Evolutionary conservation across 2,329 filamentous ascomycete species (phyloP).

Genomic region (Fusarium metavorans): DNA sequence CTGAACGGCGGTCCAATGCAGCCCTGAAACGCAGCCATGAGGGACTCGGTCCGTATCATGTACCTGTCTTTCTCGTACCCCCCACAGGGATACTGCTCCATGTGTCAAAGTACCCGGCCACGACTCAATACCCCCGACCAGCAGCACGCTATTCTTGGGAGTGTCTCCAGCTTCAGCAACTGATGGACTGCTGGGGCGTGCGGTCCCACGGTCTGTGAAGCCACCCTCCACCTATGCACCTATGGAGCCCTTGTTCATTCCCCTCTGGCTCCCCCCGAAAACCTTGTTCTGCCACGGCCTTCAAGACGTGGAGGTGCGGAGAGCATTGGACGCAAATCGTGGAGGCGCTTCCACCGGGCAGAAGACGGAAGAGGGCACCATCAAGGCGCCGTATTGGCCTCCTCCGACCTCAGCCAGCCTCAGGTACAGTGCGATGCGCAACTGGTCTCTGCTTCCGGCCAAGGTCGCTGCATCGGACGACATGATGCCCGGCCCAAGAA

Average conservation of each 20-base stretch:
- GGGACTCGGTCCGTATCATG: slow-evolving; percentile 16
- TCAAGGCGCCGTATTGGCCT: slow-evolving; percentile 8
- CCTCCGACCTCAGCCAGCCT: slow-evolving; percentile 2
- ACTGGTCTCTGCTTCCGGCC: neutral
- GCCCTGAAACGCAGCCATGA: slow-evolving; percentile 20
- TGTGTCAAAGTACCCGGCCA: slow-evolving; percentile 39
- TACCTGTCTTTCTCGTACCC: slow-evolving; percentile 33
- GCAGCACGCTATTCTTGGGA: slow-evolving; percentile 33
- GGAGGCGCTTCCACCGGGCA: slow-evolving; percentile 9
- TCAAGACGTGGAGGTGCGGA: slow-evolving; percentile 30
- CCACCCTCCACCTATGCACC: slow-evolving; percentile 30
- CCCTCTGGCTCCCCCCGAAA: slow-evolving; percentile 32
- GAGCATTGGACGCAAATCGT: slow-evolving; percentile 24
- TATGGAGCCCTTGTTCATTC: slow-evolving; percentile 28
- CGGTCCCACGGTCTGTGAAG: slow-evolving; percentile 18
- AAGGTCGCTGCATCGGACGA: neutral
- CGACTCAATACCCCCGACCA: slow-evolving; percentile 32
- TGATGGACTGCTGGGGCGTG: slow-evolving; percentile 9
- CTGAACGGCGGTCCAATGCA: slow-evolving; percentile 9
- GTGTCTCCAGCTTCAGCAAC: slow-evolving; percentile 20
- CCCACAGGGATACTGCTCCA: slow-evolving; percentile 31
- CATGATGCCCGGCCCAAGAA: neutral
- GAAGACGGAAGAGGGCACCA: slow-evolving; percentile 16
- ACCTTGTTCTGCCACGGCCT: slow-evolving; percentile 35
- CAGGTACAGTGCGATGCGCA: slow-evolving; percentile 4